These are phyloP conservation scores for Articulospora tetracladia DNA, from an alignment of 495 filamentous ascomycete genomes.

Conservation along the genomic window DNA sequence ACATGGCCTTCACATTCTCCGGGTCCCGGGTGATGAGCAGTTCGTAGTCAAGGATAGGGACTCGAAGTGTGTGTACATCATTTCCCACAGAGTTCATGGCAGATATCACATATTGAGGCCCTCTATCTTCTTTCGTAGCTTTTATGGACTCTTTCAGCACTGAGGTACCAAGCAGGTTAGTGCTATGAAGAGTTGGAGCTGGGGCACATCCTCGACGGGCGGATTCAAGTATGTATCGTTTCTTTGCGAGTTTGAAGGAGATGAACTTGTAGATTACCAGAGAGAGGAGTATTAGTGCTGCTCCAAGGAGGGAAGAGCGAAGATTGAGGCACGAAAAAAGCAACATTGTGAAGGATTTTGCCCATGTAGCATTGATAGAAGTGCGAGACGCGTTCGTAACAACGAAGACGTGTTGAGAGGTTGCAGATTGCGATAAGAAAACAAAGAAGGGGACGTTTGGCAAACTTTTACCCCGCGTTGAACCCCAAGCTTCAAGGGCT, in stretches of 20 bases:
- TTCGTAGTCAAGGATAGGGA: slow-evolving; percentile 31
- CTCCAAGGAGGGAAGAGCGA: not conserved
- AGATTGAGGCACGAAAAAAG: not conserved
- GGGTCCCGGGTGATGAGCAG: slow-evolving; percentile 27
- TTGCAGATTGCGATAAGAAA: not conserved
- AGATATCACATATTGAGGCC: slow-evolving; percentile 26
- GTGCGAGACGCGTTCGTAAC: not conserved
- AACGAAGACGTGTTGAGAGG: not conserved
- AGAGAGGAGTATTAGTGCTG: not conserved
- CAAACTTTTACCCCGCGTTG: too few relatives aligned
- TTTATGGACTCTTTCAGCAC: slow-evolving; percentile 27
- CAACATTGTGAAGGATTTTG: not conserved
- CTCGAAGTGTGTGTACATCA: slow-evolving; percentile 22
- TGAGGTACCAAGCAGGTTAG: slow-evolving; percentile 29
- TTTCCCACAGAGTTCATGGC: slow-evolving; percentile 25
- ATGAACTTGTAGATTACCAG: slow-evolving; percentile 19
- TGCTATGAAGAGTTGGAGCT: slow-evolving; percentile 28
- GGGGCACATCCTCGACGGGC: slow-evolving; percentile 26
- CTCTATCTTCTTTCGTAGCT: slow-evolving; percentile 29
- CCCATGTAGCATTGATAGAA: too few relatives aligned
- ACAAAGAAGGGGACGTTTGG: too few relatives aligned
- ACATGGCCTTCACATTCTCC: slow-evolving; percentile 54
- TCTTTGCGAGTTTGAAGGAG: slow-evolving; percentile 11
- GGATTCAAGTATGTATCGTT: slow-evolving; percentile 25
- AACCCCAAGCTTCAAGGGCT: too few relatives aligned